phyloP scores from a whole-genome alignment of 225 moss, liverwort and hornwort species.

The Pleurozium schreberi region DNA sequence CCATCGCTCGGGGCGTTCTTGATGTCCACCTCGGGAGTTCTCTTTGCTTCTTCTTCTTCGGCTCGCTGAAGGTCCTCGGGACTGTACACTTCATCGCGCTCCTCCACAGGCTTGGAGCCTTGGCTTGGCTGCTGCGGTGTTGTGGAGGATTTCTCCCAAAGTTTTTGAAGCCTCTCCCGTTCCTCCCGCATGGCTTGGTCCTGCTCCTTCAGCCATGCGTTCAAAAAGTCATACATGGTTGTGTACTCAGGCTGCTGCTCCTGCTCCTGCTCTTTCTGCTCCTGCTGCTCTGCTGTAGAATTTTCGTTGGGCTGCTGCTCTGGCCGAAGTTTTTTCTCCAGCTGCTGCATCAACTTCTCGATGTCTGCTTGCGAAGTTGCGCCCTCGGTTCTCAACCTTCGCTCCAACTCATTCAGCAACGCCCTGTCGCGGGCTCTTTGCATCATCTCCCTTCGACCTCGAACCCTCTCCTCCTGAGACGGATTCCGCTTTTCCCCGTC shows the following conservation, averaged over 20 bases:
- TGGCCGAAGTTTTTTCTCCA: slow-evolving; percentile 28
- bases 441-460: slow-evolving; percentile 17
- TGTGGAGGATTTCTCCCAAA: slow-evolving; percentile 23
- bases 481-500: slow-evolving; percentile 41
- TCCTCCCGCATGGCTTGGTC: slow-evolving; percentile 18
- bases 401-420: slow-evolving; percentile 46
- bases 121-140: not conserved
- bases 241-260: not conserved
- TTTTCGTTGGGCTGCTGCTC: slow-evolving; percentile 2
- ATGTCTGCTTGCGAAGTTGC: not conserved
- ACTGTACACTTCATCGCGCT: slow-evolving; percentile 21
- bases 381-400: slow-evolving; percentile 28
- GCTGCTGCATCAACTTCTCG: slow-evolving; percentile 41
- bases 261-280: not conserved
- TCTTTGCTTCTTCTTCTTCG: slow-evolving; percentile 2
- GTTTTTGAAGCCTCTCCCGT: slow-evolving; percentile 33
- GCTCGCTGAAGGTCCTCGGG: slow-evolving; percentile 15
- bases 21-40: not conserved
- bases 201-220: slow-evolving; percentile 41
- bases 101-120: not conserved
- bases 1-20: slow-evolving; percentile 29
- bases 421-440: slow-evolving; percentile 12
- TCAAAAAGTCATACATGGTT: slow-evolving; percentile 26
- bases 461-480: slow-evolving; percentile 28
- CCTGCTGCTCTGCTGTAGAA: not conserved